These are phyloP conservation scores for Canariomyces notabilis DNA, from an alignment of 2,329 filamentous ascomycete genomes.

Conservation along the genomic window DNA sequence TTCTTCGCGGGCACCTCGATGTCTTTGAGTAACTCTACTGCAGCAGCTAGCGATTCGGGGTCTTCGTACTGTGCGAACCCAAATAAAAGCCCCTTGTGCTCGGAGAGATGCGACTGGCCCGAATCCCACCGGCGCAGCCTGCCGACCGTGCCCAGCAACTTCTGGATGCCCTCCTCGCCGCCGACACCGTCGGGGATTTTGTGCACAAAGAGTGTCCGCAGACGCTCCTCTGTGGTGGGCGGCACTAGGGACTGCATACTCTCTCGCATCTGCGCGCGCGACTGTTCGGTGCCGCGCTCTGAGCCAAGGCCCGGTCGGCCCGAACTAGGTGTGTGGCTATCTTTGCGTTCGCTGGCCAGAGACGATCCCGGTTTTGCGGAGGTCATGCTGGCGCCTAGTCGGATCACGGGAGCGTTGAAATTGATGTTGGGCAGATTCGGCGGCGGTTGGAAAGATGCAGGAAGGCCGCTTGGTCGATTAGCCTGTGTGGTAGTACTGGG, in stretches of 20 bases:
- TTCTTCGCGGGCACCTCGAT: constrained; percentile 77
- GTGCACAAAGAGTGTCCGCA: constrained; percentile 85
- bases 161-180: constrained; percentile 73
- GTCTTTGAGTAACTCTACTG: constrained; percentile 77
- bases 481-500: constrained; percentile 63
- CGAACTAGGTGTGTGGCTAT: constrained; percentile 39
- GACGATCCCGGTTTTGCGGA: constrained; percentile 55
- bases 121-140: constrained; percentile 81
- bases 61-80: constrained; percentile 96
- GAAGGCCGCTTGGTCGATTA: constrained; percentile 75
- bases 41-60: constrained; percentile 77
- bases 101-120: constrained; percentile 53
- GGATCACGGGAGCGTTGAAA: constrained; percentile 94
- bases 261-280: constrained; percentile 62
- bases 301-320: constrained; percentile 49
- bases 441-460: constrained; percentile 79
- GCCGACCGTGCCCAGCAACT: constrained; percentile 71
- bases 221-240: constrained; percentile 82
- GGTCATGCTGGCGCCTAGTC: constrained; percentile 66
- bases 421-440: constrained; percentile 96
- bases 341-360: constrained; percentile 39
- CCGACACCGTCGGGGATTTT: constrained; percentile 75
- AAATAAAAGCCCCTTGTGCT: constrained; percentile 78
- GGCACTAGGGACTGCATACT: constrained; percentile 68
- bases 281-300: constrained; percentile 63